Conservation (phyloP, 2,329 filamentous ascomycete species). For the Penicillium hordei region DNA sequence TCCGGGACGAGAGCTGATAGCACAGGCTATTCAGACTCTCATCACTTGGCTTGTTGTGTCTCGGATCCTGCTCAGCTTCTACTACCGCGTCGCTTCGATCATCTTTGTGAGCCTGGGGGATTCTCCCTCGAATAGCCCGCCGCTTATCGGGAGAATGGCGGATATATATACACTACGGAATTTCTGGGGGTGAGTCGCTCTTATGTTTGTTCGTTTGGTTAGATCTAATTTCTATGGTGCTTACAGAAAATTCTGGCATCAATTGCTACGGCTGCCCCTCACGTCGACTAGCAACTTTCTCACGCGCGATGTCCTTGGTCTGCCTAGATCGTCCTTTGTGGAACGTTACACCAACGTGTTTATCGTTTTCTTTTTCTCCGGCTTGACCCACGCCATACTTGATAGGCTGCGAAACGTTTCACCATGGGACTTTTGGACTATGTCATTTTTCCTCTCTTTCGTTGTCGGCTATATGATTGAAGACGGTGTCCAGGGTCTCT, state of each 20-base stretch:
- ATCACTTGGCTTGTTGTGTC: constrained; percentile 17
- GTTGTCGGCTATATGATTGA: constrained; percentile 32
- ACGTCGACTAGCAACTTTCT: constrained; percentile 22
- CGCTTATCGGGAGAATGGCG: constrained; percentile 24
- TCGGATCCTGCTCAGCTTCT: constrained; percentile 20
- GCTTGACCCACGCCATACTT: constrained; percentile 21
- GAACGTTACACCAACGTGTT: constrained; percentile 32
- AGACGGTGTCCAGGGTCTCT: constrained; percentile 27
- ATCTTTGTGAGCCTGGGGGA: constrained; percentile 18
- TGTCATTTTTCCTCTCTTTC: constrained; percentile 27
- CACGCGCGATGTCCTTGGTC: constrained; percentile 19
- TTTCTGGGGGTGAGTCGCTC: constrained; percentile 30
- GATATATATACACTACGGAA: constrained; percentile 29
- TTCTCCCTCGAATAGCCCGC: constrained; percentile 24
- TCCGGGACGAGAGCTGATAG: constrained; percentile 14
- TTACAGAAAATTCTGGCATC: constrained; percentile 33
- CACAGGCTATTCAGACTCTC: constrained; percentile 10
- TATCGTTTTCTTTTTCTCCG: constrained; percentile 33
- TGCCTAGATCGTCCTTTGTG: constrained; percentile 20
- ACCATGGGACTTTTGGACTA: constrained; percentile 14
- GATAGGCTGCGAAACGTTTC: constrained; percentile 21
- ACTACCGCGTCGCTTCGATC: constrained; percentile 23
- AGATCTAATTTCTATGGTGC: not conserved
- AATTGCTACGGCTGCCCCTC: constrained; percentile 28
- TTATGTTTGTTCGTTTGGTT: not conserved